phyloP scores from a whole-genome alignment of 768 basidiomycete species.

The Inosperma sp. region DNA sequence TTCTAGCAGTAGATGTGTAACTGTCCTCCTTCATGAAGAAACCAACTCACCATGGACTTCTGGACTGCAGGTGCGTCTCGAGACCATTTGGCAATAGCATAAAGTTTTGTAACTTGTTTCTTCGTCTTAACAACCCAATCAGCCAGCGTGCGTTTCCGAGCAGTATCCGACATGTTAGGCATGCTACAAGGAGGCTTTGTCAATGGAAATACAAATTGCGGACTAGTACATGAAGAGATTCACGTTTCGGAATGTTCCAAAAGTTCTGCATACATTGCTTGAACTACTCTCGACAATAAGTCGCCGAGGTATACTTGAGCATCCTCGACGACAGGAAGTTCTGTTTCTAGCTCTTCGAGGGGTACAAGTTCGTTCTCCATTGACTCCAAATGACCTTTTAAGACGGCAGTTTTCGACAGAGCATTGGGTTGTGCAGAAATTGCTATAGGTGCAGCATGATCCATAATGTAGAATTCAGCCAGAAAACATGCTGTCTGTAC shows the following conservation, averaged over 20 bases:
- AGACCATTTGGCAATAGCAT: constrained; percentile 84
- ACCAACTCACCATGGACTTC: constrained; percentile 67
- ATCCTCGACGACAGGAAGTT: constrained; percentile 69
- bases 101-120: constrained; percentile 85
- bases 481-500: no score
- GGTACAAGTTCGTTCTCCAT: no score
- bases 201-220: constrained; percentile 4
- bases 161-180: constrained; percentile 78
- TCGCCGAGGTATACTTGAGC: constrained; percentile 73
- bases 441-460: no score
- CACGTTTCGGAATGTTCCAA: constrained; percentile 85
- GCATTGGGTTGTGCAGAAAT: no score
- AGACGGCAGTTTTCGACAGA: no score
- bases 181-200: constrained; percentile 38
- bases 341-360: constrained; percentile 60
- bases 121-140: constrained; percentile 91
- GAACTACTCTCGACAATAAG: constrained; percentile 69
- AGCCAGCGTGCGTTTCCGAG: constrained; percentile 74
- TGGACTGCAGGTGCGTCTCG: constrained; percentile 79
- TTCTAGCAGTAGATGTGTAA: constrained; percentile 46
- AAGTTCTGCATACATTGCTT: constrained; percentile 78
- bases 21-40: neutral
- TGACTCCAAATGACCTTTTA: no score
- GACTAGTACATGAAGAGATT: constrained; percentile 24
- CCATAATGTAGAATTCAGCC: no score